phyloP scores from a whole-genome alignment of 495 filamentous ascomycete species.

The Neurospora sp. region DNA sequence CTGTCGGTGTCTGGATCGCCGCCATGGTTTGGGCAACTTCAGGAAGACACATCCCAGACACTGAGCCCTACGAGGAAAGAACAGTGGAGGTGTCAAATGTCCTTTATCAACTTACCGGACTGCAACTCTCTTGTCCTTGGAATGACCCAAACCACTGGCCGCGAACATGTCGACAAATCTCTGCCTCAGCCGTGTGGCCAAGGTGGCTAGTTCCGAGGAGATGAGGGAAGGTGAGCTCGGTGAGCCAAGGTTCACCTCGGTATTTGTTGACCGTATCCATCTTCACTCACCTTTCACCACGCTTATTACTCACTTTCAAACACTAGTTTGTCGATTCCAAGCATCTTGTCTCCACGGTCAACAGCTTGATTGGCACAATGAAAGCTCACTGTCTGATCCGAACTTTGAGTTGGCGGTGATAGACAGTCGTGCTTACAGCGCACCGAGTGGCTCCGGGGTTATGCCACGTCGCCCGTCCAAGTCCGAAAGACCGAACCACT shows the following conservation, averaged over 20 bases:
- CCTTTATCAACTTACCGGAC: too few relatives aligned
- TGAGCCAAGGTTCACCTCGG: neutral
- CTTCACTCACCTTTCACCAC: neutral
- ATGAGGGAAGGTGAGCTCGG: neutral
- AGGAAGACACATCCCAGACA: neutral
- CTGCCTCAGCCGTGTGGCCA: neutral
- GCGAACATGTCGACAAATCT: neutral
- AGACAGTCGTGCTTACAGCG: too few relatives aligned
- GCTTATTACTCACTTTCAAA: neutral
- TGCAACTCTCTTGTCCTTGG: neutral
- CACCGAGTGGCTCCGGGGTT: too few relatives aligned
- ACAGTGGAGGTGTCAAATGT: neutral
- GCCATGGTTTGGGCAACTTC: neutral
- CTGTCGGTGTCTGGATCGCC: neutral
- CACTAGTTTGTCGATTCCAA: neutral
- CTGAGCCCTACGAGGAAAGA: neutral
- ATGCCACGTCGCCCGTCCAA: too few relatives aligned
- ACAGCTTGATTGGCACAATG: neutral
- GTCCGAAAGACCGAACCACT: too few relatives aligned
- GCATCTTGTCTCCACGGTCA: neutral
- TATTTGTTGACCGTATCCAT: neutral
- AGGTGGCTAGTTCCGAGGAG: neutral
- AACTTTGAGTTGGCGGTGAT: too few relatives aligned
- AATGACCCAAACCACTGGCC: neutral
- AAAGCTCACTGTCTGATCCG: too few relatives aligned